A percentile compares a stretch with the other conserved stretches of the same genome.
phyloP scores from a whole-genome alignment of 2,329 filamentous ascomycete genomes.

The Tolypocladium amazonense region DNA sequence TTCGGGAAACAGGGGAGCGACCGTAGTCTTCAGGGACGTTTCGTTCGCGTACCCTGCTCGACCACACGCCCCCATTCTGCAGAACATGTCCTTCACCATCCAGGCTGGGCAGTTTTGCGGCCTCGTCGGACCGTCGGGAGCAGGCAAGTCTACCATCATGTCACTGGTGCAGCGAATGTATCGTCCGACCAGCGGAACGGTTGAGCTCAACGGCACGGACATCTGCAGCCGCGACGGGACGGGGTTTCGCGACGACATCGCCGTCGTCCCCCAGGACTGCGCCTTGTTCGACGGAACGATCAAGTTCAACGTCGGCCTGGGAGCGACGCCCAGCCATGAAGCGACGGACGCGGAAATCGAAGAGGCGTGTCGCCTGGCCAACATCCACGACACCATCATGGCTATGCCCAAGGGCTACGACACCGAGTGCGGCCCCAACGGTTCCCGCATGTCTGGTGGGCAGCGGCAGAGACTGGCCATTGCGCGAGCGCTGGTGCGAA shows the following conservation, averaged over 20 bases:
- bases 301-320: slow-evolving; percentile 44
- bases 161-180: slow-evolving; percentile 42
- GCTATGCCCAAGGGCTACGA: slow-evolving; percentile 54
- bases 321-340: slow-evolving; percentile 40
- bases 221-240: slow-evolving; percentile 29
- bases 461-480: slow-evolving; percentile 73
- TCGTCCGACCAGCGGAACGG: slow-evolving; percentile 25
- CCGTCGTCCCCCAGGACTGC: slow-evolving; percentile 47
- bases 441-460: slow-evolving; percentile 64
- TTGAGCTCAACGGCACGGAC: slow-evolving; percentile 35
- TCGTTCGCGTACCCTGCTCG: slow-evolving; percentile 56
- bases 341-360: slow-evolving; percentile 51
- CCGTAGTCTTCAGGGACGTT: slow-evolving; percentile 46
- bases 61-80: slow-evolving; percentile 45
- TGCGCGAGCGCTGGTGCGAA: slow-evolving; percentile 62
- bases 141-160: slow-evolving; percentile 58
- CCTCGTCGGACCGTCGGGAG: slow-evolving; percentile 54
- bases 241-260: slow-evolving; percentile 40
- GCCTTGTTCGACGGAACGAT: slow-evolving; percentile 48
- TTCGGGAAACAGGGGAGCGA: slow-evolving; percentile 24
- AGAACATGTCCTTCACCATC: slow-evolving; percentile 44
- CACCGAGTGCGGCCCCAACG: slow-evolving; percentile 60
- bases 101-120: slow-evolving; percentile 50
- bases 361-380: slow-evolving; percentile 55
- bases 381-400: slow-evolving; percentile 59